Conservation (phyloP, 352 stramenopile species). For the Phytophthora melonis region DNA sequence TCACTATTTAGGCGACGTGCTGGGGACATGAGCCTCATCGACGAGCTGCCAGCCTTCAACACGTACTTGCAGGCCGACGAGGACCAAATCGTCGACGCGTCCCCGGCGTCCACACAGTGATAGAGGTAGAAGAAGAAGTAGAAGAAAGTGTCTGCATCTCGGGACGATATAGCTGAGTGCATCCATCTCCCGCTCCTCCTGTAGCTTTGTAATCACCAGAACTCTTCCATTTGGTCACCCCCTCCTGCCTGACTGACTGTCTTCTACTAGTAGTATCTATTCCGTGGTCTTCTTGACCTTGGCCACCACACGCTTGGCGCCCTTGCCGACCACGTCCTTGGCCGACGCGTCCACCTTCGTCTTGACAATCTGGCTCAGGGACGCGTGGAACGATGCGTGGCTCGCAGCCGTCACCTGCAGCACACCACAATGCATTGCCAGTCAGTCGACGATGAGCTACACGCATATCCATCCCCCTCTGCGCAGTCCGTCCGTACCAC, state of each 20-base stretch:
- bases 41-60: conserved; percentile 65
- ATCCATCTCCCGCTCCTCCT: background rate
- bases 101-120: conserved; percentile 44
- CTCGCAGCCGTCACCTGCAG: conserved; percentile 62
- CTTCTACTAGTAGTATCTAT: conserved; percentile 63
- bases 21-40: conserved; percentile 73
- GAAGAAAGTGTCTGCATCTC: conserved; percentile 11
- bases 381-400: conserved; percentile 73
- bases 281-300: conserved; percentile 76
- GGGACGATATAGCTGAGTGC: conserved; percentile 3
- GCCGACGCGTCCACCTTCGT: conserved; percentile 56
- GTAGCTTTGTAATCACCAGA: conserved; percentile 43
- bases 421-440: background rate
- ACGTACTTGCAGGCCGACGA: conserved; percentile 44
- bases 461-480: background rate
- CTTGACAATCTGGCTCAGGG: conserved; percentile 79
- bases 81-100: conserved; percentile 68
- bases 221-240: conserved; percentile 37
- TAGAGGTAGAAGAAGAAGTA: conserved; percentile 2
- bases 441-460: conserved; percentile 3
- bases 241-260: background rate
- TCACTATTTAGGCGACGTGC: conserved; percentile 80
- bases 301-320: conserved; percentile 46
- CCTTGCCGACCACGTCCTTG: conserved; percentile 39
- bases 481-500: conserved; percentile 44